Base-by-base conservation (phyloP, 768 basidiomycete species). In the Boletus subcaerulescens region DNA sequence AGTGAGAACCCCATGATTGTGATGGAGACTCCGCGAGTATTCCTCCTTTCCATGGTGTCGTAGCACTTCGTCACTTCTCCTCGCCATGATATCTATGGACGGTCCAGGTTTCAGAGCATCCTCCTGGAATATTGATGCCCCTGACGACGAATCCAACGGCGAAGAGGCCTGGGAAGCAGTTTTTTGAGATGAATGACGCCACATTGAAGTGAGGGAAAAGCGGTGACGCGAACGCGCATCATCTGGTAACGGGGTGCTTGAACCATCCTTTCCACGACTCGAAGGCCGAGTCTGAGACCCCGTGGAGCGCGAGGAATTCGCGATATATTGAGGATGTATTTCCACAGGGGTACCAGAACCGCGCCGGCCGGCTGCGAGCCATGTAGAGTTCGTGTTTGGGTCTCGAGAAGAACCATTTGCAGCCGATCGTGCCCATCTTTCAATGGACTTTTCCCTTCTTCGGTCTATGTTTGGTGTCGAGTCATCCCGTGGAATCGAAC, bases 51-150 rank as follows among this genome's bases (percentile, higher is more conserved):
- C 68, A n/a, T 57, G 65, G 14, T 67, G 68, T 41, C 70, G 65
- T 52, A 69, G 61, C 13, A 65, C 79, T 59, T 84, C 83, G 56
- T 78, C 81, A 60, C 82, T 84, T 45, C 68, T 56, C 49, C 68
- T 63, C 17, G 65, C 58, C 44, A 55, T 56, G 40, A 69, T 57
- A 53, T 70, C 68, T 3, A 58, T 29, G 10, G 65, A 47, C 3
- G 57, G 50, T 4, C 65, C 59, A 29, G 53, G 57, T 31, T 61
- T 60, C 18, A 59, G 20, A 20, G 57, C 46, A 26, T 55, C 62
- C 5, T 59, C 61, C 22, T 58, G 69, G 52, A 31, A 74, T 58
- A 59, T 59, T 41, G 59, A 74, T 55, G 60, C 66, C 42, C 56
- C 69, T 46, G 57, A 71, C 59, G 58, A 79, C 58, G 53, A 73